These are phyloP conservation scores for Vigna unguiculata DNA, from an alignment of 306 rosid species.

Conservation along the genomic window DNA sequence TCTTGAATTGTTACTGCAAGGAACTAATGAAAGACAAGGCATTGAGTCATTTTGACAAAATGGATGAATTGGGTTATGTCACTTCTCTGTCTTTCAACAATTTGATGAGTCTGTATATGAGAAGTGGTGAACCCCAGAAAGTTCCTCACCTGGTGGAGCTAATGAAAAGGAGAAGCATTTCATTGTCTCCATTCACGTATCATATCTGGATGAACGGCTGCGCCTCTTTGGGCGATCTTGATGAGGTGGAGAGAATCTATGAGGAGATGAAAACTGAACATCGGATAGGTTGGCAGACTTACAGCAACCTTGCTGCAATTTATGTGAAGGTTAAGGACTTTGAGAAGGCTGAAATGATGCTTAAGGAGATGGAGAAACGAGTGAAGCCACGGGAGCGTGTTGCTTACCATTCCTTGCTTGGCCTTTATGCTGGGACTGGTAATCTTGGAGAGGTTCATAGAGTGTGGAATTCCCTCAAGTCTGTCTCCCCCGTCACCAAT, in stretches of 20 bases:
- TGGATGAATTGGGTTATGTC: conserved; percentile 59
- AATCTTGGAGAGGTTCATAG: conserved; percentile 68
- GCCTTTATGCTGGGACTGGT: conserved; percentile 71
- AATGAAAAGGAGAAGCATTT: conserved; percentile 70
- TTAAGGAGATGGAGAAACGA: conserved; percentile 58
- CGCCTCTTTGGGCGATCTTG: conserved; percentile 56
- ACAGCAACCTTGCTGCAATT: conserved; percentile 75
- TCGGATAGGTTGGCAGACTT: conserved; percentile 65
- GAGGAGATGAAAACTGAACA: conserved; percentile 66
- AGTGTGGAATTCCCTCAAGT: conserved; percentile 68
- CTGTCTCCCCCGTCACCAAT: conserved; percentile 56
- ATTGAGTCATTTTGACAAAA: conserved; percentile 54
- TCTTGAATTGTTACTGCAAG: conserved; percentile 77
- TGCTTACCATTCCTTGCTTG: conserved; percentile 68
- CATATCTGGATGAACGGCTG: conserved; percentile 82
- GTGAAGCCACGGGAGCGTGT: conserved; percentile 55
- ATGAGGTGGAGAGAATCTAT: conserved; percentile 57
- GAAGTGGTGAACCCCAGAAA: conserved; percentile 62
- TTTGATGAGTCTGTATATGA: conserved; percentile 75
- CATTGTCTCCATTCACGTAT: conserved; percentile 48
- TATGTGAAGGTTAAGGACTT: conserved; percentile 67
- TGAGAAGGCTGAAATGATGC: conserved; percentile 69
- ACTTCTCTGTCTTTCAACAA: conserved; percentile 58
- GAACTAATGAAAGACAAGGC: conserved; percentile 68
- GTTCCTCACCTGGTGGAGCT: conserved; percentile 57